Evolutionary conservation across 2,329 filamentous ascomycete species (phyloP).

Genomic region (Gremmenia infestans): DNA sequence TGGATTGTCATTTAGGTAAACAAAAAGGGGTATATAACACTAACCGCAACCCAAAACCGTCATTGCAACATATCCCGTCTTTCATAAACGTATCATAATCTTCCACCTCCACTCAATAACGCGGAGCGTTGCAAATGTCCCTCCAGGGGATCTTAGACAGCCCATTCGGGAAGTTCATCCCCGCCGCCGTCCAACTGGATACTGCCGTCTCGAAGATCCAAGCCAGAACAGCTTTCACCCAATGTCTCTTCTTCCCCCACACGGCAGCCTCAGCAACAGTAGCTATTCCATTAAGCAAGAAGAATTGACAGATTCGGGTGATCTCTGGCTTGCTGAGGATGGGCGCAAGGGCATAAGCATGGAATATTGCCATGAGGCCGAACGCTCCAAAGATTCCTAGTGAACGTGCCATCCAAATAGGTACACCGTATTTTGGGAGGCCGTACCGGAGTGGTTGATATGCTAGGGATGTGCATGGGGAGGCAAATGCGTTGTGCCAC

Average conservation of each 20-base stretch:
- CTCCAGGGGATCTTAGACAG: constrained; percentile 30
- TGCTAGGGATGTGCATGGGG: constrained; percentile 36
- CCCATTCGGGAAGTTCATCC: constrained; percentile 32
- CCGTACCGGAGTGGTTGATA: constrained; percentile 33
- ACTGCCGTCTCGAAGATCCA: constrained; percentile 33
- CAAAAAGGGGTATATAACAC: not conserved
- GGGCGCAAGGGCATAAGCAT: constrained; percentile 35
- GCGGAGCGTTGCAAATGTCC: constrained; percentile 24
- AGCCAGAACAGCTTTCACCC: constrained; percentile 29
- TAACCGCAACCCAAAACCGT: not conserved
- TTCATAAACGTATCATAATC: not conserved
- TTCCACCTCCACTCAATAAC: not conserved
- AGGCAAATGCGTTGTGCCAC: constrained; percentile 39
- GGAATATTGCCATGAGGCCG: constrained; percentile 36
- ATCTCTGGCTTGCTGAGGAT: constrained; percentile 31
- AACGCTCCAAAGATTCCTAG: constrained; percentile 36
- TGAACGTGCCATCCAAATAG: constrained; percentile 30
- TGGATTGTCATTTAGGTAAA: too few species aligned
- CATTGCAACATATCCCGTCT: not conserved
- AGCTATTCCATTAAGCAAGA: constrained; percentile 36
- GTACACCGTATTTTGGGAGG: constrained; percentile 31
- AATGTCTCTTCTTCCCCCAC: constrained; percentile 34
- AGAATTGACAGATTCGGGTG: constrained; percentile 34
- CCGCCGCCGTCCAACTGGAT: constrained; percentile 33
- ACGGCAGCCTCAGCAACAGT: constrained; percentile 32